Conservation (phyloP, 305 asterid species). For the Euphrasia arctica region DNA sequence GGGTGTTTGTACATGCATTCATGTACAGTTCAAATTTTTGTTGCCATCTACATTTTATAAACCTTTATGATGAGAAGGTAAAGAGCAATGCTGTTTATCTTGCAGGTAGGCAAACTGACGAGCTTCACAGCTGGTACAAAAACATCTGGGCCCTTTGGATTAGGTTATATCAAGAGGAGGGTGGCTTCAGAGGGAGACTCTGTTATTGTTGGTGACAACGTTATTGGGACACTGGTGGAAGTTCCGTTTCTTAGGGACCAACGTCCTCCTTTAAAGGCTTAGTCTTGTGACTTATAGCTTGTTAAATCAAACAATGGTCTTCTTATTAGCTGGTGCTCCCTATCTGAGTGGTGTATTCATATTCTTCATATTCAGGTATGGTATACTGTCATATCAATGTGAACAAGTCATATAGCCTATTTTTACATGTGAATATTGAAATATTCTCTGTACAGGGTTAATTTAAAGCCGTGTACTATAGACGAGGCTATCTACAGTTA, state of each 20-base stretch:
- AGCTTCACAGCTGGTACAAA: slow-evolving; percentile 65
- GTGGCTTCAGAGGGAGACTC: slow-evolving; percentile 68
- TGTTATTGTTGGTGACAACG: slow-evolving; percentile 61
- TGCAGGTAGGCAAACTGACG: slow-evolving; percentile 88
- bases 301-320: slow-evolving; percentile 14
- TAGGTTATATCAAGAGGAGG: slow-evolving; percentile 83
- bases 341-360: slow-evolving; percentile 16
- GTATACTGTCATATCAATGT: slow-evolving; percentile 13
- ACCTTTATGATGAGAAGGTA: slow-evolving; percentile 20
- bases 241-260: slow-evolving; percentile 81
- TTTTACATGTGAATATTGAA: slow-evolving; percentile 13
- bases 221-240: slow-evolving; percentile 68
- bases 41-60: slow-evolving; percentile 15
- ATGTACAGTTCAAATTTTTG: slow-evolving; percentile 10
- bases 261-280: slow-evolving; percentile 39
- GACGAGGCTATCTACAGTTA: no score
- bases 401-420: slow-evolving; percentile 14
- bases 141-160: slow-evolving; percentile 63
- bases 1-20: not conserved
- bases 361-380: slow-evolving; percentile 24
- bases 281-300: slow-evolving; percentile 24
- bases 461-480: slow-evolving; percentile 3
- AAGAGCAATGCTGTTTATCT: slow-evolving; percentile 14
- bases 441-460: not conserved
- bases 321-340: slow-evolving; percentile 2